phyloP scores from a whole-genome alignment of 2,329 filamentous ascomycete species.

The Fusarium dimerum region DNA sequence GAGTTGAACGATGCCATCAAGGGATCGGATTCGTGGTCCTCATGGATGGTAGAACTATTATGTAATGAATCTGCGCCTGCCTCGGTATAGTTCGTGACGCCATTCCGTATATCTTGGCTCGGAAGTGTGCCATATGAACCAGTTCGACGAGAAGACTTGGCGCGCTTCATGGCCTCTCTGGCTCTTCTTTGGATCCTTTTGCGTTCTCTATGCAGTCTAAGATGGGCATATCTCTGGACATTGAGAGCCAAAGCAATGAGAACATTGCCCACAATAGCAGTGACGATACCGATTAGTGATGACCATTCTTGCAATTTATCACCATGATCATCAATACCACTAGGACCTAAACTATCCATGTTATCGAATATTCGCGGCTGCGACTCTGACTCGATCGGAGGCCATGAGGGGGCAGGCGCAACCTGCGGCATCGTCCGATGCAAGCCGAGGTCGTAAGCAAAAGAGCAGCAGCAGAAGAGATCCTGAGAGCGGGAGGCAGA shows the following conservation, averaged over 20 bases:
- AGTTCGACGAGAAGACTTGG: constrained; percentile 32
- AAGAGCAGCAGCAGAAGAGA: constrained; percentile 14
- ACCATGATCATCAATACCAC: constrained; percentile 36
- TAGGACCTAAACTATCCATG: constrained; percentile 14
- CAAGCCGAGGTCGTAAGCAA: constrained; percentile 13
- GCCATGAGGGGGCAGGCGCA: constrained; percentile 27
- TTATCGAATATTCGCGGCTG: constrained; percentile 17
- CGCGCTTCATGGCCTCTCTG: constrained; percentile 53
- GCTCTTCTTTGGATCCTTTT: constrained; percentile 57
- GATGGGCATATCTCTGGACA: constrained; percentile 93
- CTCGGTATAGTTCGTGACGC: constrained; percentile 20
- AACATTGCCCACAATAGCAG: constrained; percentile 88
- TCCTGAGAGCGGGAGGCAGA: too few relatives aligned
- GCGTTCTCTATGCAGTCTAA: constrained; percentile 73
- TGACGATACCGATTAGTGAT: constrained; percentile 90
- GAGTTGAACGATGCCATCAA: constrained; percentile 54
- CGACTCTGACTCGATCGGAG: constrained; percentile 16
- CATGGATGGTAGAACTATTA: constrained; percentile 38
- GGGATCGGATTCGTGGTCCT: constrained; percentile 49
- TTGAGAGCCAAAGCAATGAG: constrained; percentile 95
- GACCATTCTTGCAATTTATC: constrained; percentile 73
- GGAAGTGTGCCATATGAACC: constrained; percentile 39
- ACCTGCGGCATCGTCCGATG: constrained; percentile 28
- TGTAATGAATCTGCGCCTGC: constrained; percentile 3
- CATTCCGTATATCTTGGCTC: constrained; percentile 19